Evolutionary conservation across 148 eudicot genomes (phyloP), one percentile per base, ranked within the genome.

Genomic region (Fallopia convolvulus): DNA sequence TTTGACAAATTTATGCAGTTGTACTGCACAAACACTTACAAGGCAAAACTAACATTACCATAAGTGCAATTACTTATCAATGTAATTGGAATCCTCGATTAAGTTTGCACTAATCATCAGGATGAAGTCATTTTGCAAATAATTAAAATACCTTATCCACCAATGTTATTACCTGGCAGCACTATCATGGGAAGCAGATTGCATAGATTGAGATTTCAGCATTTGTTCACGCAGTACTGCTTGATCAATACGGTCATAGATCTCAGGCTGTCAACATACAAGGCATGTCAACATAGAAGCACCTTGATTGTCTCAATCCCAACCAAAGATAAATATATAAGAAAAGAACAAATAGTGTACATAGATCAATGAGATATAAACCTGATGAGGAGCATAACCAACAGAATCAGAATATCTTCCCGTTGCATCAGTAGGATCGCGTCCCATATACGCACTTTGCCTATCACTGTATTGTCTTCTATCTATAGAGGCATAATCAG

Each of bases 241-340:
- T 75, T 86, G 93, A 80, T 92, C 96, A 82, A 89, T 74, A 75
- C 90, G 99, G 74, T 95, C 94, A 84, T 91, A 95, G 63, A 89
- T 60, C 72, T 92, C 91, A 56, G 96, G 32, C 97, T 95, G 94
- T 40, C 20, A 61, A 79, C 17, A 68, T 14, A 36, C 72, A 36
- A 33, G 14, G 44, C 44, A 68, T 33, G 72, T 33, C 44, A 68
- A 32, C 15, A 32, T 5, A 65, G 39, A 65, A 65, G 70, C 39
- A 32, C 70, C 39, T 15, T 68, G 33, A 13, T 68, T 68, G 44
- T 68, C 44, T 36, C 44, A 33, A 21, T 3, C n/a, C 15, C 42
- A 66, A 68, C 46, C 14, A 15, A 68, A 36, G 44, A 68, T 15
- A 61, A 61, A 68, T 68, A 13, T 68, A 68, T 33, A 68, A 68